Evolutionary conservation across 2,329 filamentous ascomycete genomes (phyloP), one percentile per base, ranked within the genome.

Genomic region (Graphilbum fragrans): DNA sequence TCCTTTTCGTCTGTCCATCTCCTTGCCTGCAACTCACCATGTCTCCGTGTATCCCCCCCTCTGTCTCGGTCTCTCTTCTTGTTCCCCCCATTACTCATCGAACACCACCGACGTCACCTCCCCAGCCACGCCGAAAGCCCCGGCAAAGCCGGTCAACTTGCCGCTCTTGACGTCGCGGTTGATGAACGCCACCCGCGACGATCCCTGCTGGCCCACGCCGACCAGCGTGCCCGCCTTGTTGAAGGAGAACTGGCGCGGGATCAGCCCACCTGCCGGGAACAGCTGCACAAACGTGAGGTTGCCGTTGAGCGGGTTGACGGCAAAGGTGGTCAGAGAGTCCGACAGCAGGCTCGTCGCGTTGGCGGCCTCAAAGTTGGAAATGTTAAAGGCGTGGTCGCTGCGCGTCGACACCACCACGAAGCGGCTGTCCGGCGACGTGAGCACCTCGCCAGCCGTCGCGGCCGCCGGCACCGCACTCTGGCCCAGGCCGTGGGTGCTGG

Each of bases 391-490:
- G 35, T 62, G 64, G 53, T 81, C 80, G 53, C 72, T 71, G 46
- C 84, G 78, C 47, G 82, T 82, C 3, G 79, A 81, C 34, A 82
- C 69, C 49, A 82, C 65, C 39, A 87, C 55, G 62, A 77, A 83
- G 29, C 68, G 71, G 45, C 68, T 63, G 52, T 77, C 72, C 38
- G 74, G 71, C 74, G 76, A 75, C 32, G 80, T 49, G 6, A 61
- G 45, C 41, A 80, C 67, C 56, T 82, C 80, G 11, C 72, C 69
- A 3, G 69, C 72, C 1, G 61, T 59, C 37, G 67, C 60, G 27
- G 61, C 59, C 2, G 50, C 50, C 2, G 70, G 65, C 1, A 66
- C 60, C n/a, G n/a, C n/a, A 1, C 53, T 48, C 19, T 54, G 55
- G 22, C 54, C 63, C 39, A 61, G 57, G 17, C 70, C 69, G 50